Percentiles rank a stretch among this genome's conserved stretches.
phyloP scores from a whole-genome alignment of 2,329 filamentous ascomycete species.

The Pyrenochaeta sp. region DNA sequence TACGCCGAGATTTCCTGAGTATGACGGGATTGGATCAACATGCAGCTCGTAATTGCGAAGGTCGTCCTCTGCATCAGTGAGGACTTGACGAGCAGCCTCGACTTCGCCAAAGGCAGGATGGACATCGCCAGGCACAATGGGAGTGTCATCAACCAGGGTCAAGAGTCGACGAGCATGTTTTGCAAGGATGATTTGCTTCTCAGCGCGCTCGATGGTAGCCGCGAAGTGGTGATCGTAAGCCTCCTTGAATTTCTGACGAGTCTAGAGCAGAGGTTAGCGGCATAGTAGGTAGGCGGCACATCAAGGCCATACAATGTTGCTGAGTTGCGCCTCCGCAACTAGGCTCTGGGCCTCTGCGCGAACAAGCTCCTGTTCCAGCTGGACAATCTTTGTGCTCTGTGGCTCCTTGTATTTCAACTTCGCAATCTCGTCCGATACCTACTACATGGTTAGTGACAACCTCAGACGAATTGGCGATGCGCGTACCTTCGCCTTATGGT shows the following conservation, averaged over 20 bases:
- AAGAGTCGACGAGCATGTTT: constrained; percentile 87
- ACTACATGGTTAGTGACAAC: constrained; percentile 6
- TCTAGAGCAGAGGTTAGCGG: constrained; percentile 63
- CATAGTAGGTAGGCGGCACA: neutral
- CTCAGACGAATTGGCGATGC: too few relatives aligned
- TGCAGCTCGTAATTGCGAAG: constrained; percentile 75
- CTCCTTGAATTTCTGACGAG: constrained; percentile 94
- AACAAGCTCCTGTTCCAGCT: constrained; percentile 94
- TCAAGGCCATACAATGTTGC: constrained; percentile 73
- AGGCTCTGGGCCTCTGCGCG: constrained; percentile 94
- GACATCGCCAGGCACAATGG: constrained; percentile 84
- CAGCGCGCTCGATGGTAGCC: constrained; percentile 91
- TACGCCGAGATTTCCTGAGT: constrained; percentile 57
- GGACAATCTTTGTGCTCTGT: constrained; percentile 78
- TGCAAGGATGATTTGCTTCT: constrained; percentile 95
- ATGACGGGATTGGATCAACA: constrained; percentile 61
- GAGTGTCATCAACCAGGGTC: constrained; percentile 85
- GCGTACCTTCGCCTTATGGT: constrained; percentile 75
- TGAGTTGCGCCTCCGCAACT: constrained; percentile 94
- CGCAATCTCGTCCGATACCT: constrained; percentile 88
- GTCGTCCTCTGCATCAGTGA: constrained; percentile 92
- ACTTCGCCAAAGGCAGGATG: constrained; percentile 72
- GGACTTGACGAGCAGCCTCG: constrained; percentile 77
- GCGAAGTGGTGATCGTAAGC: constrained; percentile 88
- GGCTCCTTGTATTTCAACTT: constrained; percentile 93